A percentile compares a stretch with the other conserved stretches of the same genome.
These are phyloP conservation scores for Chloranthus sessilifolius DNA, from an alignment of 164 flowering plant genomes.

Conservation along the genomic window DNA sequence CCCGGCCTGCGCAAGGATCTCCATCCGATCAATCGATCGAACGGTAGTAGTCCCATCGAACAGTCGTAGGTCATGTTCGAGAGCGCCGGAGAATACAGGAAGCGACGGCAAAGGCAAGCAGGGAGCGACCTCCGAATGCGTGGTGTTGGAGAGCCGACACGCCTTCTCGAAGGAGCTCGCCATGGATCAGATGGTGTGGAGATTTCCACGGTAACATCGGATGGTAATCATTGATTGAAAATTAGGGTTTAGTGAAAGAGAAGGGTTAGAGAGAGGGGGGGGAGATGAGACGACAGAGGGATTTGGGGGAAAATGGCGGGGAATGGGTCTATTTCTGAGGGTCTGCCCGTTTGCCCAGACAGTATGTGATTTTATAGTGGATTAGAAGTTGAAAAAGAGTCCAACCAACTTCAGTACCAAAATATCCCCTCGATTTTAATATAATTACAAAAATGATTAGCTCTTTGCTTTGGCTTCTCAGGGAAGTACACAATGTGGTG, in stretches of 20 bases:
- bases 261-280: too few relatives aligned
- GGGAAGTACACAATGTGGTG: too few relatives aligned
- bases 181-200: slow-evolving; percentile 20
- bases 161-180: slow-evolving; percentile 22
- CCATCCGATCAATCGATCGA: slow-evolving; percentile 41
- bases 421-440: too few relatives aligned
- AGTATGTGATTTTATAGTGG: too few relatives aligned
- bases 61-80: slow-evolving; percentile 55
- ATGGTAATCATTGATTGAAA: slow-evolving; percentile 5
- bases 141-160: slow-evolving; percentile 54
- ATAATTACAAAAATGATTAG: too few relatives aligned
- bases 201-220: neutral
- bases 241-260: too few relatives aligned
- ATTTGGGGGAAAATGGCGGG: neutral
- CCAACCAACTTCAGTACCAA: too few relatives aligned
- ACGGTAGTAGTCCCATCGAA: slow-evolving; percentile 41
- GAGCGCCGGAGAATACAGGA: slow-evolving; percentile 81
- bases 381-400: too few relatives aligned
- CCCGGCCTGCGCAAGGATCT: slow-evolving; percentile 56
- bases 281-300: neutral
- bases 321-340: too few relatives aligned
- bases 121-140: slow-evolving; percentile 78
- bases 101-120: slow-evolving; percentile 79
- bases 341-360: too few relatives aligned
- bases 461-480: too few relatives aligned